Evolutionary conservation across 805 yeast genomes (phyloP).

Genomic region (Saturnispora halmiae): DNA sequence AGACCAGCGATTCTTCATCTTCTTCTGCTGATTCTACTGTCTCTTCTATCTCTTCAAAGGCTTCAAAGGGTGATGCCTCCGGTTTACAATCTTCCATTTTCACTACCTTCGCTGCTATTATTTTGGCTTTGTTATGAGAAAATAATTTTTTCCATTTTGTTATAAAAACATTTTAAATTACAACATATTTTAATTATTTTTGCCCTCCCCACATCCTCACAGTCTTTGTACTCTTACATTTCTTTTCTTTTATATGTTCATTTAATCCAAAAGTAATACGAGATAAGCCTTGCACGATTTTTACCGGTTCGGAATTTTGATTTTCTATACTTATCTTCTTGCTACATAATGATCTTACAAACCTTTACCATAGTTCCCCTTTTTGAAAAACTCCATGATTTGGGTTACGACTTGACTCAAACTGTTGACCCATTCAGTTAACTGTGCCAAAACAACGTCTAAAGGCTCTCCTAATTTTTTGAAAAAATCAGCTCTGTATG

Average conservation of each 20-base stretch:
- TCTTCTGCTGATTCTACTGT: slow-evolving; percentile 26
- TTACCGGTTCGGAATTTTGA: too few species aligned
- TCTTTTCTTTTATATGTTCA: too few species aligned
- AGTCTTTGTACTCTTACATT: too few species aligned
- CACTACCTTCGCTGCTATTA: slow-evolving; percentile 42
- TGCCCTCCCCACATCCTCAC: too few species aligned
- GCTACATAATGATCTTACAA: slow-evolving; percentile 34
- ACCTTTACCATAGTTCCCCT: slow-evolving; percentile 86
- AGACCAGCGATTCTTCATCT: slow-evolving; percentile 17
- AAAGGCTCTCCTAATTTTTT: slow-evolving; percentile 72
- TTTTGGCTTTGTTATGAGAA: slow-evolving; percentile 42
- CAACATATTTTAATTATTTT: too few species aligned
- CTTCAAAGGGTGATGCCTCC: slow-evolving; percentile 25
- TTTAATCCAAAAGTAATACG: too few species aligned
- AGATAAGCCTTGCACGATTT: too few species aligned
- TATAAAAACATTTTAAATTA: too few species aligned
- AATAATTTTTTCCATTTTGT: neutral
- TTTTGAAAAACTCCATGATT: slow-evolving; percentile 64
- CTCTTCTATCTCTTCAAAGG: slow-evolving; percentile 19
- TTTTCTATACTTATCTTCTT: neutral
- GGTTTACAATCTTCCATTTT: slow-evolving; percentile 33
- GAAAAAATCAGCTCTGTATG: slow-evolving; percentile 80
- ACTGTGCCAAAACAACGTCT: slow-evolving; percentile 54
- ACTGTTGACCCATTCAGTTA: slow-evolving; percentile 66
- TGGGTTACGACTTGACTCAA: slow-evolving; percentile 64